phyloP scores from a whole-genome alignment of 192 early-diverging fungal species.

The Rhizophagus sp. region DNA sequence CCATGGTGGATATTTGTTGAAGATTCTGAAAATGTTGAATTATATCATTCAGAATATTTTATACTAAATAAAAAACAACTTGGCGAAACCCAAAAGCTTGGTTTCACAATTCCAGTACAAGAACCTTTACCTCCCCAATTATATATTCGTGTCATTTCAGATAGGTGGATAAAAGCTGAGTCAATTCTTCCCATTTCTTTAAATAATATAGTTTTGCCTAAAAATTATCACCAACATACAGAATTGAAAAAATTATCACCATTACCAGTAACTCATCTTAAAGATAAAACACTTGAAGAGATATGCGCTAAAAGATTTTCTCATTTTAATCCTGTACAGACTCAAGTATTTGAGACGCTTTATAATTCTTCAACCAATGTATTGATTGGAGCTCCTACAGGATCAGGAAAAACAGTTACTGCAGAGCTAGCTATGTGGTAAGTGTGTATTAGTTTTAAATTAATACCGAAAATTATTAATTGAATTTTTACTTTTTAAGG shows the following conservation, averaged over 20 bases:
- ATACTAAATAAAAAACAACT: constrained; percentile 70
- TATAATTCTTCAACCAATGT: constrained; percentile 85
- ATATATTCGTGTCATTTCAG: constrained; percentile 90
- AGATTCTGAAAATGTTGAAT: constrained; percentile 83
- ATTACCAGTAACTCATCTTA: constrained; percentile 82
- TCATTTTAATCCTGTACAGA: constrained; percentile 99
- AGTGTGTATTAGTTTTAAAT: background rate
- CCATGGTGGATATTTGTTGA: constrained; percentile 98
- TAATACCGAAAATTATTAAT: background rate
- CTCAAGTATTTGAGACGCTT: constrained; percentile 97
- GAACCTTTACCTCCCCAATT: constrained; percentile 92
- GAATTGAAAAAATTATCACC: constrained; percentile 93
- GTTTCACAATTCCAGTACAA: constrained; percentile 89
- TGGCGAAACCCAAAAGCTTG: constrained; percentile 67
- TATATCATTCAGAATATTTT: constrained; percentile 93
- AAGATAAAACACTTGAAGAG: constrained; percentile 79
- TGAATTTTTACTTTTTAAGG: background rate
- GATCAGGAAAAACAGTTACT: constrained; percentile 96
- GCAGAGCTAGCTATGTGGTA: constrained; percentile 96
- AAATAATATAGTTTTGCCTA: constrained; percentile 88
- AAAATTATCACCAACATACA: constrained; percentile 82
- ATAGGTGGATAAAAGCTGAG: constrained; percentile 94
- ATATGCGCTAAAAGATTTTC: constrained; percentile 84
- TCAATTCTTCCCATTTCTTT: constrained; percentile 85
- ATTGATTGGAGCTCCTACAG: constrained; percentile 94